phyloP scores from a whole-genome alignment of 495 filamentous ascomycete species.

The Neurospora sp. region DNA sequence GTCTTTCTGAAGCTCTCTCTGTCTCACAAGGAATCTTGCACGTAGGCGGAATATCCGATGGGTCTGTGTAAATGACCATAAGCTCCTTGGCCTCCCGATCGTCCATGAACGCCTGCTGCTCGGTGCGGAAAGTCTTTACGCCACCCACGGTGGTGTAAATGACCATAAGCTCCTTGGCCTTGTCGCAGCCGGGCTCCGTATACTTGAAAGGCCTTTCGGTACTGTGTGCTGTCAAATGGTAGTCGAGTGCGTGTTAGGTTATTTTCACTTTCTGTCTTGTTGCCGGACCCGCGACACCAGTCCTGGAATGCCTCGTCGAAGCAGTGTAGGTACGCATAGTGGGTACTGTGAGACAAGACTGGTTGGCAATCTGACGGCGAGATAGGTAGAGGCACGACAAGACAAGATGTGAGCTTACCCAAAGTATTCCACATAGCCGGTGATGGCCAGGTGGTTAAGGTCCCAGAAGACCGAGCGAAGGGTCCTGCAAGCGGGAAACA shows the following conservation, averaged over 20 bases:
- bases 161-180: too few species aligned
- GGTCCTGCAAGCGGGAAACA: neutral
- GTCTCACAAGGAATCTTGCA: too few species aligned
- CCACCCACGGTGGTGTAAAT: conserved; percentile 48
- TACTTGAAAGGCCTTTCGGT: too few species aligned
- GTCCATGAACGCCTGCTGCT: conserved; percentile 58
- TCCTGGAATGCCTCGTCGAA: neutral
- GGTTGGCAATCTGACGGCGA: neutral
- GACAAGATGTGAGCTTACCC: neutral
- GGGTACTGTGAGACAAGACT: neutral
- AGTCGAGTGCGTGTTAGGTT: too few species aligned
- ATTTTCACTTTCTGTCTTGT: too few species aligned
- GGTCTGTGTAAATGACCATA: conserved; percentile 70
- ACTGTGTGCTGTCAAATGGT: too few species aligned
- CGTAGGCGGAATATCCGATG: conserved; percentile 63
- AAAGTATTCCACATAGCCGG: neutral
- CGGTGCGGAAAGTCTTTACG: conserved; percentile 43
- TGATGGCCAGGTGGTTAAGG: neutral
- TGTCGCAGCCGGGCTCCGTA: too few species aligned
- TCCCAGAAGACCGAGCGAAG: neutral
- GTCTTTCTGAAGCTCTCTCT: too few species aligned
- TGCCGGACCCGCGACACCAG: neutral
- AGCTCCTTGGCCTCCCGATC: conserved; percentile 68
- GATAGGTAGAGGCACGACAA: neutral
- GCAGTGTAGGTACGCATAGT: neutral